Percentiles rank a stretch among this genome's conserved stretches.
phyloP scores from a whole-genome alignment of 495 filamentous ascomycete species.

The Talaromyces wortmannii region DNA sequence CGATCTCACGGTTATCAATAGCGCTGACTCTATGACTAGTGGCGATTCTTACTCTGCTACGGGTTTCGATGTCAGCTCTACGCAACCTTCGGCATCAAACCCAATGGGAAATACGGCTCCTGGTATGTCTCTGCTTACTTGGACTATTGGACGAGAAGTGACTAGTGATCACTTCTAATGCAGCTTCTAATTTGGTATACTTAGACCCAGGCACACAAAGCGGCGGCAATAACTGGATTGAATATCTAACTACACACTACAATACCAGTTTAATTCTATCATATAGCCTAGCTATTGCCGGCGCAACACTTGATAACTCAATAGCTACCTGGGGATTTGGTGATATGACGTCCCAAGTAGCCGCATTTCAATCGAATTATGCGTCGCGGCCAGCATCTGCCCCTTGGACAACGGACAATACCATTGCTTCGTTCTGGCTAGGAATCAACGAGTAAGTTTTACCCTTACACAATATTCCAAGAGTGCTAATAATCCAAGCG shows the following conservation, averaged over 20 bases:
- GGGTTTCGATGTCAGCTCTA: conserved; percentile 50
- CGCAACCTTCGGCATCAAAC: conserved; percentile 50
- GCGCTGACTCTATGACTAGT: neutral
- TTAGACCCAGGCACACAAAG: conserved; percentile 21
- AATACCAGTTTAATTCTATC: conserved; percentile 45
- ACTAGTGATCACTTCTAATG: neutral
- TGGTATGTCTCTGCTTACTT: neutral
- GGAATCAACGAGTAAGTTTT: conserved; percentile 63
- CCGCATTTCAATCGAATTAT: conserved; percentile 19
- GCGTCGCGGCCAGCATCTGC: conserved; percentile 27
- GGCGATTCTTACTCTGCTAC: conserved; percentile 38
- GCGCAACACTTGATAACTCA: conserved; percentile 46
- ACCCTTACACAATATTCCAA: neutral
- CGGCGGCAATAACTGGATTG: conserved; percentile 63
- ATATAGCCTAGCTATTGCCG: conserved; percentile 51
- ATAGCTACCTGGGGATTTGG: conserved; percentile 25
- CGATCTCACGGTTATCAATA: too few relatives aligned
- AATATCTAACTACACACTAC: conserved; percentile 46
- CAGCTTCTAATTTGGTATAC: conserved; percentile 3
- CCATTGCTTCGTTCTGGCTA: conserved; percentile 66
- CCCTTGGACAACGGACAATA: conserved; percentile 53
- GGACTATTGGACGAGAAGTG: neutral
- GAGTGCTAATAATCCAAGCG: conserved; percentile 1
- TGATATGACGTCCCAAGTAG: conserved; percentile 26
- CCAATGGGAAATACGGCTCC: conserved; percentile 58